Evolutionary conservation across 2,329 filamentous ascomycete genomes (phyloP), one percentile per base, ranked within the genome.

Genomic region (Magnaporthales sp.): DNA sequence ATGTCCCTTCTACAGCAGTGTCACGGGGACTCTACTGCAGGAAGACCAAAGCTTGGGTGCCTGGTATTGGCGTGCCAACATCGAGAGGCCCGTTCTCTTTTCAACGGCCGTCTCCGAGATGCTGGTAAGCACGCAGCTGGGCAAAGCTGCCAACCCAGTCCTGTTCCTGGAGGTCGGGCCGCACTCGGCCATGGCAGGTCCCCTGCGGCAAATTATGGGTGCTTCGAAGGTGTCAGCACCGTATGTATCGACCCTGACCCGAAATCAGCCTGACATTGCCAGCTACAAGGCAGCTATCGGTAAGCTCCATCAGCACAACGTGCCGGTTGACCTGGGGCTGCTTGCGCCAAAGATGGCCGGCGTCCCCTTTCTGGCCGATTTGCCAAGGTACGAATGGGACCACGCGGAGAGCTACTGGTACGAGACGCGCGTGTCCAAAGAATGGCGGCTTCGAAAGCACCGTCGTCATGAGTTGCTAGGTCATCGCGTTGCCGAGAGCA

Each of bases 331-430:
- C 27, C 19, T 38, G 27, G 24, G 19, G 30, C 15, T 5, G 9
- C 61, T 62, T 22, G 30, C 4, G 5, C 30, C n/a, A 6, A 32
- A 8, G 4, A n/a, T n/a, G 5, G 3, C 61, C 19, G 31, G 61
- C 15, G 7, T 32, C n/a, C 7, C 11, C 1, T 75, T 82, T 1
- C 68, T 83, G 8, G 77, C 76, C 0, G 80, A 83, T 68, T 74
- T 84, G 38, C 76, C 78, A 1, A 77, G 78, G 4, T 84, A 84
- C 68, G 77, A 79, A 0, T 84, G 80, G 80, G 78, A 81, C 62
- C 76, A 81, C 68, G 76, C 79, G 1, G 76, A 74, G 51, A 75
- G 74, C 66, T 82, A 81, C 72, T 83, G 81, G 81, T 76, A 78
- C 62, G 81, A 84, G 70, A 78, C 80, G 2, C 79, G 81, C 27